A percentile compares a stretch with the other conserved stretches of the same genome.
These are phyloP conservation scores for Pyrenochaeta sp. DNA, from an alignment of 2,329 filamentous ascomycete species.

Conservation along the genomic window DNA sequence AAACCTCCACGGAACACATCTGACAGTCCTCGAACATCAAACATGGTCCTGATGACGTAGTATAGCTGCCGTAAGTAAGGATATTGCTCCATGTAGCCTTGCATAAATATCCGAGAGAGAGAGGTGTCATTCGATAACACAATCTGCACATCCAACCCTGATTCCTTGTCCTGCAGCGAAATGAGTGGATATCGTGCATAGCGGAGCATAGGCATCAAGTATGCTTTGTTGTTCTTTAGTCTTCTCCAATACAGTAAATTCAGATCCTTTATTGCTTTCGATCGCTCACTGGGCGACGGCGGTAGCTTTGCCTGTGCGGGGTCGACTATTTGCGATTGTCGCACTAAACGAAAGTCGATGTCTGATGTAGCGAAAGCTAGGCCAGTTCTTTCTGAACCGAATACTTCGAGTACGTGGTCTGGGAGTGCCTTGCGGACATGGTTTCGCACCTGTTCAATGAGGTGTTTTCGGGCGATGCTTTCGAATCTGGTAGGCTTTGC, in stretches of 20 bases:
- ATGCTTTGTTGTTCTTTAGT: slow-evolving; percentile 9
- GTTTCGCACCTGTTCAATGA: slow-evolving; percentile 42
- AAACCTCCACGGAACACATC: slow-evolving; percentile 60
- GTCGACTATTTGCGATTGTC: slow-evolving; percentile 5
- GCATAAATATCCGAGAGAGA: slow-evolving; percentile 54
- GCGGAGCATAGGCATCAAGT: slow-evolving; percentile 29
- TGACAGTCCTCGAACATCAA: slow-evolving; percentile 61
- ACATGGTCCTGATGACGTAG: slow-evolving; percentile 57
- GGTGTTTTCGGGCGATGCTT: slow-evolving; percentile 43
- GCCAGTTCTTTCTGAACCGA: slow-evolving; percentile 64
- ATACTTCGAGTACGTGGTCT: slow-evolving; percentile 50
- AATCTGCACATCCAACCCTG: slow-evolving; percentile 63
- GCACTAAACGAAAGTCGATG: slow-evolving; percentile 59
- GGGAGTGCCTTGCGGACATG: slow-evolving; percentile 29
- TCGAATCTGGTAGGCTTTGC: slow-evolving; percentile 54
- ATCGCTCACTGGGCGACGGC: slow-evolving; percentile 20
- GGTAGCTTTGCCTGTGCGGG: slow-evolving; percentile 16
- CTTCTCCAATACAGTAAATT: slow-evolving; percentile 4
- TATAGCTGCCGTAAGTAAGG: slow-evolving; percentile 61
- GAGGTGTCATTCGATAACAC: slow-evolving; percentile 55
- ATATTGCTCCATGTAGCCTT: slow-evolving; percentile 58
- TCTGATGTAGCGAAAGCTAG: slow-evolving; percentile 63
- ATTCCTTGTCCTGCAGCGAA: slow-evolving; percentile 53
- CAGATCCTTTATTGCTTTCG: slow-evolving; percentile 6
- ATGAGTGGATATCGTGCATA: slow-evolving; percentile 53